Evolutionary conservation across 768 basidiomycete species (phyloP).

Genomic region (Cantharellus anzutake): DNA sequence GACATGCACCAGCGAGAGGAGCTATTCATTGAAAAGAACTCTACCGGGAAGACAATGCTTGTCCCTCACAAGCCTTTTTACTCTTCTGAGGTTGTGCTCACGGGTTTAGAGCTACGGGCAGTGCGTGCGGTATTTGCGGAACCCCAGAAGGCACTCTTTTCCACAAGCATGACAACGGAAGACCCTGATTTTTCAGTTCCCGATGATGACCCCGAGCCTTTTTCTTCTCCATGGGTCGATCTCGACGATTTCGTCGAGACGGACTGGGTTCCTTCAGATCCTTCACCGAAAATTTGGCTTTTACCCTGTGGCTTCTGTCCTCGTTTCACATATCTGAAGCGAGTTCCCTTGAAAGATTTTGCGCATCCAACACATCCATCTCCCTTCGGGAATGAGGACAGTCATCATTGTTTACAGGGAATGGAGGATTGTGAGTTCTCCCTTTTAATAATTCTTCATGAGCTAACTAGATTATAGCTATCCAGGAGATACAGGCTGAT

Average conservation of each 20-base stretch:
- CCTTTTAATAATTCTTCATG: not conserved
- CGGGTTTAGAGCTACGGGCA: conserved; percentile 55
- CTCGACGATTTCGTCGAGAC: conserved; percentile 67
- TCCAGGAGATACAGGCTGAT: conserved; percentile 42
- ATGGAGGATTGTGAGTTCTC: conserved; percentile 42
- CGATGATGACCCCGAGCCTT: conserved; percentile 10
- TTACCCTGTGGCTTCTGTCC: conserved; percentile 62
- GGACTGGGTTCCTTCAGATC: conserved; percentile 36
- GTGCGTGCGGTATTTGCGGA: conserved; percentile 63
- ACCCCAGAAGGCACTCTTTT: conserved; percentile 40
- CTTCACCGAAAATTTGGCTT: conserved; percentile 41
- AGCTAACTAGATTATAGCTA: conserved; percentile 23
- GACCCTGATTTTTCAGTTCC: conserved; percentile 16
- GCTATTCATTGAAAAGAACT: conserved; percentile 42
- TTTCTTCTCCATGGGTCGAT: conserved; percentile 41
- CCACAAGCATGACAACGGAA: conserved; percentile 20
- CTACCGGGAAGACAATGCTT: conserved; percentile 29
- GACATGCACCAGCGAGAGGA: conserved; percentile 88
- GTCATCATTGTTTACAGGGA: conserved; percentile 66
- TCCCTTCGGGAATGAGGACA: conserved; percentile 75
- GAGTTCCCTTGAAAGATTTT: not conserved
- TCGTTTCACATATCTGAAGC: conserved; percentile 57
- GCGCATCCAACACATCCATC: conserved; percentile 7
- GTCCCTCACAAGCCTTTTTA: conserved; percentile 70
- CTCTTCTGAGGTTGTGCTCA: conserved; percentile 67